Evolutionary conservation across 2,329 filamentous ascomycete species (phyloP), one percentile per base, ranked within the genome.

Genomic region (Verticillium nubilum): DNA sequence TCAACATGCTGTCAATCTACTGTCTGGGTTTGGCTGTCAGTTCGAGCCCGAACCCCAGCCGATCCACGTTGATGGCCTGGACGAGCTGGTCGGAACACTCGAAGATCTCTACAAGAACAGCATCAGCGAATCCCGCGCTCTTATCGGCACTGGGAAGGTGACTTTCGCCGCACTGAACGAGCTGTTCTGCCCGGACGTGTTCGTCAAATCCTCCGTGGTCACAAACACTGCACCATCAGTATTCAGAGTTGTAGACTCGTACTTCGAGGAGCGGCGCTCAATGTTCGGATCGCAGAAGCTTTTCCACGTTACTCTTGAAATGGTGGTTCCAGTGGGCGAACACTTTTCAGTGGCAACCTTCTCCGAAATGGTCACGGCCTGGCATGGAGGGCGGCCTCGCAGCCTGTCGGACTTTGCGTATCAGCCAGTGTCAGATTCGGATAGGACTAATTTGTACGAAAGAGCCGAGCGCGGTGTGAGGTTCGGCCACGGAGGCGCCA

Each of bases 281-380:
- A 26, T 60, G 10, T 57, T 60, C 25, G 58, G 58, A 7, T 57
- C 58, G 1, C 58, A 60, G 29, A 60, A 57, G 29, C 54, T 42
- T 12, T 60, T 60, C 25, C 42, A 52, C 15, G 27, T 60, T 28
- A 57, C 58, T 19, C 19, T 60, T 6, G 58, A 60, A 15, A 50
- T 29, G 5, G 58, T 60, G 12, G 58, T 60, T 6, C 26, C 58
- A 3, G 7, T 60, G 13, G 58, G 58, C 47, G 42, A 54, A 19
- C 58, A 60, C 47, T 60, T 60, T 50, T 60, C 58, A 4, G 54
- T 60, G 17, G 33, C 58, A 29, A 54, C 37, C 54, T 60, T 57
- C 29, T 60, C 58, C 31, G 58, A 57, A n/a, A n/a, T n/a, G 29
- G 29, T 60, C 25, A 28, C 28, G 27, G 26, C 58, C 25, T 60